phyloP scores from a whole-genome alignment of 1,284 basidiomycete species.

The Tilletia setariae region DNA sequence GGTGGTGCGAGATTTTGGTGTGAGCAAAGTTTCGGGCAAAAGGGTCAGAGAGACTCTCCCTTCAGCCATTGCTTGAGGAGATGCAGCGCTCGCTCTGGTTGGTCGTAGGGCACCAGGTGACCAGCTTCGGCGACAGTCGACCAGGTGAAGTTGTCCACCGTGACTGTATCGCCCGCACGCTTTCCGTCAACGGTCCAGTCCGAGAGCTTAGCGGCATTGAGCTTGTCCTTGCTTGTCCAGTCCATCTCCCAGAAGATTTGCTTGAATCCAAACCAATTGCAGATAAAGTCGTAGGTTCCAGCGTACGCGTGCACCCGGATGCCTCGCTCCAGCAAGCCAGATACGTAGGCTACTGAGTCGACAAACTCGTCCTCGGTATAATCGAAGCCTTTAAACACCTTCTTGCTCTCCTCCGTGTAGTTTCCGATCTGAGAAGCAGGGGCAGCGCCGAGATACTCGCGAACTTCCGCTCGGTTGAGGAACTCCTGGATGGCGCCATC shows the following conservation, averaged over 20 bases:
- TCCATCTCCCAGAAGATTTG: constrained; percentile 8
- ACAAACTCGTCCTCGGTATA: background rate
- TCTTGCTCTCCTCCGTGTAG: background rate
- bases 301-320: background rate
- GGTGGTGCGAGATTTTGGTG: background rate
- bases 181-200: constrained; percentile 6
- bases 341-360: background rate
- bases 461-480: constrained; percentile 6
- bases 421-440: constrained; percentile 7
- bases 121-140: constrained; percentile 11
- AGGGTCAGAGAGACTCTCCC: background rate
- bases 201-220: background rate
- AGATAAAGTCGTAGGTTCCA: constrained; percentile 6
- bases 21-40: too few relatives aligned
- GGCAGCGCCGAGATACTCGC: background rate
- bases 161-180: constrained; percentile 7
- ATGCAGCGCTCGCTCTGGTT: constrained; percentile 2
- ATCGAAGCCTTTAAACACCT: constrained; percentile 2
- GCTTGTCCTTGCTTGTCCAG: constrained; percentile 1
- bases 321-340: background rate
- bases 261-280: constrained; percentile 7
- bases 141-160: constrained; percentile 8
- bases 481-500: background rate
- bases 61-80: background rate
- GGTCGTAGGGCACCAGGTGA: background rate